Percentiles rank a stretch among this genome's conserved stretches.
Conservation (phyloP, 805 yeast genomes). For the Starmerella floricola region DNA sequence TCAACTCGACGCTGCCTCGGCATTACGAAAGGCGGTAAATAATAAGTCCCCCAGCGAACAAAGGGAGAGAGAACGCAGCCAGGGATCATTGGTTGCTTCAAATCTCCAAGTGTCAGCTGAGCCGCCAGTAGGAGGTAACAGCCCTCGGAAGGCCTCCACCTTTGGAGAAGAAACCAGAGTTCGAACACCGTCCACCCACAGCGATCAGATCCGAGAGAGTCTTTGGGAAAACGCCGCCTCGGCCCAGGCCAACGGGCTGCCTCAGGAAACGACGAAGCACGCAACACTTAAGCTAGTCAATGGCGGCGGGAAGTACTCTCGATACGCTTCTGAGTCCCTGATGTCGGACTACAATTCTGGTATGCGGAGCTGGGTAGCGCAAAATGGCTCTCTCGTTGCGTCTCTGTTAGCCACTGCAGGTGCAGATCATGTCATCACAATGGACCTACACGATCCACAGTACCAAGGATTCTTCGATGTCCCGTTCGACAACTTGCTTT, state of each 20-base stretch:
- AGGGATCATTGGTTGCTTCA: too few relatives aligned
- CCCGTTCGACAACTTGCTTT: slow-evolving; percentile 88
- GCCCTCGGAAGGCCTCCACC: slow-evolving; percentile 20
- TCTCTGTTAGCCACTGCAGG: slow-evolving; percentile 82
- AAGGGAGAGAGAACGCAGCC: background rate
- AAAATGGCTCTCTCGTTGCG: slow-evolving; percentile 85
- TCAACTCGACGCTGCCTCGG: slow-evolving; percentile 87
- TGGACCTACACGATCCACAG: slow-evolving; percentile 97
- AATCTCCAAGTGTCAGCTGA: too few relatives aligned
- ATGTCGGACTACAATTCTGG: slow-evolving; percentile 40
- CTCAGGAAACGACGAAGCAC: background rate
- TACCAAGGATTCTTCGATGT: slow-evolving; percentile 95
- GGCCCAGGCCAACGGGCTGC: too few relatives aligned
- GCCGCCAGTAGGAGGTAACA: too few relatives aligned
- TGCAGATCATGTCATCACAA: slow-evolving; percentile 90
- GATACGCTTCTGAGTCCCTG: background rate
- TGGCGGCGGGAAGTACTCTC: background rate
- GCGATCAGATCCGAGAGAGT: too few relatives aligned
- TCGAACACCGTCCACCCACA: background rate
- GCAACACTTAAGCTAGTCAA: background rate
- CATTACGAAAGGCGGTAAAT: slow-evolving; percentile 22
- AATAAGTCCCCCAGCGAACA: too few relatives aligned
- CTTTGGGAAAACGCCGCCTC: too few relatives aligned
- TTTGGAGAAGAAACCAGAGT: slow-evolving; percentile 18
- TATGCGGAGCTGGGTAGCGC: slow-evolving; percentile 90